Percentiles rank a stretch among this genome's conserved stretches.
Evolutionary conservation across 306 rosid genomes (phyloP).

Genomic region (Acacia crassicarpa): DNA sequence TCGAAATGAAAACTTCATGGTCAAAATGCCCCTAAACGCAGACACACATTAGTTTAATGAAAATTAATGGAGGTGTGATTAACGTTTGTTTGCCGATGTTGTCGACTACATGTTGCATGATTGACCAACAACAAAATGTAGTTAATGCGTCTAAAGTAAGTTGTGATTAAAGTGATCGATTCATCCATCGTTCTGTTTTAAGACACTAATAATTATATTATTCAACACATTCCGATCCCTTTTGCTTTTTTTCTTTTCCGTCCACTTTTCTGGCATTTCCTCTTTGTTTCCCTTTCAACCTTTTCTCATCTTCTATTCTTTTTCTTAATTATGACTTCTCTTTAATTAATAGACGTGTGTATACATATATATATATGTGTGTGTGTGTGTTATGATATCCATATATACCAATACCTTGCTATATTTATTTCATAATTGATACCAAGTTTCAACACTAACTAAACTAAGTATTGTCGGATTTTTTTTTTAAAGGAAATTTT

Average conservation of each 20-base stretch:
- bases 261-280: neutral
- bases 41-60: too few species aligned
- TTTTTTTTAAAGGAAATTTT: neutral
- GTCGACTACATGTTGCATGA: neutral
- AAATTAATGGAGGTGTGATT: neutral
- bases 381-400: neutral
- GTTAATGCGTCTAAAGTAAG: neutral
- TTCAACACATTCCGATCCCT: neutral
- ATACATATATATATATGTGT: too few species aligned
- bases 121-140: neutral
- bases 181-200: neutral
- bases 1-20: accelerated
- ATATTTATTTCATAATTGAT: neutral
- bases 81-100: neutral
- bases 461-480: neutral
- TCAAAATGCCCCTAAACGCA: too few species aligned
- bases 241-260: neutral
- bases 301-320: neutral
- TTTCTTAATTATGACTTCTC: neutral
- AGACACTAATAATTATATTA: too few species aligned
- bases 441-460: neutral
- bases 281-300: neutral
- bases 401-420: neutral
- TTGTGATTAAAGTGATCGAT: neutral
- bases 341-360: neutral